Evolutionary conservation across 345 rosid species (phyloP).

Genomic region (Microcos paniculata): DNA sequence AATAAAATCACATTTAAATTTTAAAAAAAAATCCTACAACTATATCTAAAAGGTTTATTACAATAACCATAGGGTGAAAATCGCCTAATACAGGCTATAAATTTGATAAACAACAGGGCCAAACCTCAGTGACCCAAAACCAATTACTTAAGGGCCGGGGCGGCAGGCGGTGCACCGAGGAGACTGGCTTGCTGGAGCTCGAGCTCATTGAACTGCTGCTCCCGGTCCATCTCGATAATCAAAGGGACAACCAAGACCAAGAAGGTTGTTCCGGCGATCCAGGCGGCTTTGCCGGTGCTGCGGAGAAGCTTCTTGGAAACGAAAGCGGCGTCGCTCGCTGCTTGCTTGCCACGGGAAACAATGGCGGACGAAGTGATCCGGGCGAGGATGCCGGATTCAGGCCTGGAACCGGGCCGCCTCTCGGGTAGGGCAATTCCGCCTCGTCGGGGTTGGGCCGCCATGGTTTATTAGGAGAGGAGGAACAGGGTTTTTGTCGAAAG

Average conservation of each 20-base stretch:
- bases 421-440: conserved; percentile 49
- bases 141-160: neutral
- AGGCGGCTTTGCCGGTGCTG: conserved; percentile 86
- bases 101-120: conserved; percentile 6
- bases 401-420: conserved; percentile 28
- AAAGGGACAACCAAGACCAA: conserved; percentile 68
- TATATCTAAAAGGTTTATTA: neutral
- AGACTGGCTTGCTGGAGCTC: conserved; percentile 72
- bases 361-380: conserved; percentile 26
- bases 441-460: conserved; percentile 33
- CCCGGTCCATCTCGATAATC: conserved; percentile 61
- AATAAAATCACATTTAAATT: neutral
- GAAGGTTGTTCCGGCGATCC: conserved; percentile 79
- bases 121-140: neutral
- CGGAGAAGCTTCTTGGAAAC: conserved; percentile 72
- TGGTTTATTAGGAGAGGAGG: neutral
- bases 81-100: neutral
- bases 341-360: conserved; percentile 55
- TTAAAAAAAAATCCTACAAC: neutral
- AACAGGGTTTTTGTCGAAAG: neutral
- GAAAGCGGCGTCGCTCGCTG: conserved; percentile 48
- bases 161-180: conserved; percentile 50
- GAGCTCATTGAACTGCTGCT: conserved; percentile 60
- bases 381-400: conserved; percentile 36
- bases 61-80: neutral